These are phyloP conservation scores for Suillus subluteus DNA, from an alignment of 768 basidiomycete genomes.

Conservation along the genomic window DNA sequence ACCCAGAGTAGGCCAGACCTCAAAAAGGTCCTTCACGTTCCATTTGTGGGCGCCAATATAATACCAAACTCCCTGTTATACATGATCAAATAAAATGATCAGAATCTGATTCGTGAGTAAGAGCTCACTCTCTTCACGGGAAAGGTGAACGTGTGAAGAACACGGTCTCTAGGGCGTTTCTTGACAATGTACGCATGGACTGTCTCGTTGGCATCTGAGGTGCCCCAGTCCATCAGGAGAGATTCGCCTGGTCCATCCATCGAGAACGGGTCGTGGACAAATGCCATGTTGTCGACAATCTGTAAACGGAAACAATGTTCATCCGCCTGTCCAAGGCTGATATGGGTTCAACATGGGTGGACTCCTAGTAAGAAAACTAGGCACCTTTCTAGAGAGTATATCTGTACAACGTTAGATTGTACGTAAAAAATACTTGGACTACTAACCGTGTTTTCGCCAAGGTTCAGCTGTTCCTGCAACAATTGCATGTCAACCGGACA, in stretches of 20 bases:
- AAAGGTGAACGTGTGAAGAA: conserved; percentile 56
- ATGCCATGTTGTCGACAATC: conserved; percentile 44
- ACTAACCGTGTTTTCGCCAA: conserved; percentile 47
- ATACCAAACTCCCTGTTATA: conserved; percentile 47
- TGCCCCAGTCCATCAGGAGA: conserved; percentile 60
- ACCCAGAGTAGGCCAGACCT: conserved; percentile 45
- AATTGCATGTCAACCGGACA: conserved; percentile 35
- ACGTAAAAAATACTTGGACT: conserved; percentile 3
- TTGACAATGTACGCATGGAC: conserved; percentile 39
- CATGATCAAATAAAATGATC: conserved; percentile 14
- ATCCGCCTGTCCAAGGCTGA: conserved; percentile 39
- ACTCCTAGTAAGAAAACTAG: not conserved
- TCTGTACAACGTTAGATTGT: conserved; percentile 17
- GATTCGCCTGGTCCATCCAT: conserved; percentile 49
- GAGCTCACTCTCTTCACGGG: conserved; percentile 46
- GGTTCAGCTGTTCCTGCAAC: conserved; percentile 31
- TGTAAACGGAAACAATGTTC: conserved; percentile 49
- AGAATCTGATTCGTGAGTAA: conserved; percentile 4
- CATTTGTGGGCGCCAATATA: conserved; percentile 57
- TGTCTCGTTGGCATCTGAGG: conserved; percentile 34
- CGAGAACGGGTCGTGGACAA: conserved; percentile 58
- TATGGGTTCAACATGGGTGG: conserved; percentile 8
- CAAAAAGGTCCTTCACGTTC: conserved; percentile 32
- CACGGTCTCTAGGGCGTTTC: conserved; percentile 19
- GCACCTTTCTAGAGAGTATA: conserved; percentile 35